phyloP scores from a whole-genome alignment of 805 yeast genomes.

The Schizosaccharomyces cryophilus region DNA sequence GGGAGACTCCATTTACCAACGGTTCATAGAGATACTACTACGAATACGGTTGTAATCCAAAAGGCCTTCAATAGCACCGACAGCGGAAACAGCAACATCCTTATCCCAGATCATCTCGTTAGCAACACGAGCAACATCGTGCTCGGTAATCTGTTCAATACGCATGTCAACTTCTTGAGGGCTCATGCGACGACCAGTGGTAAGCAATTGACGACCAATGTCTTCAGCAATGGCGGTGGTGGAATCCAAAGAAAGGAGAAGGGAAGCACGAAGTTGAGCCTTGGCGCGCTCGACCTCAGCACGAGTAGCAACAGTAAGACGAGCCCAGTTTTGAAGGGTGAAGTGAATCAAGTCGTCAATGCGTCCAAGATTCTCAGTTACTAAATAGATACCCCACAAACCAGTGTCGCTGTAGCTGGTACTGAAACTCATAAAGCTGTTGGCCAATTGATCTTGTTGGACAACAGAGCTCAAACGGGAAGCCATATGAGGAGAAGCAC shows the following conservation, averaged over 20 bases:
- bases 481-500: conserved; percentile 62
- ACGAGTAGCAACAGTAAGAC: conserved; percentile 58
- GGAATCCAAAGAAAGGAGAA: conserved; percentile 73
- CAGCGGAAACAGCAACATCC: conserved; percentile 74
- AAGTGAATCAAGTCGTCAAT: conserved; percentile 47
- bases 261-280: conserved; percentile 79
- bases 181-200: conserved; percentile 58
- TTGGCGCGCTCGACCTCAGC: conserved; percentile 86
- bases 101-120: conserved; percentile 50
- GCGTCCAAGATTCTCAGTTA: conserved; percentile 49
- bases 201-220: conserved; percentile 87
- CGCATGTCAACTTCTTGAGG: conserved; percentile 53
- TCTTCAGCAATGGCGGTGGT: conserved; percentile 93
- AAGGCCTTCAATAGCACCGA: conserved; percentile 54
- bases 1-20: background rate
- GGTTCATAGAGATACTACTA: conserved; percentile 16
- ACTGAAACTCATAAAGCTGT: conserved; percentile 87
- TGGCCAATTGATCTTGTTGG: conserved; percentile 45
- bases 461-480: conserved; percentile 54
- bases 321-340: conserved; percentile 65
- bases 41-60: conserved; percentile 45
- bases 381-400: conserved; percentile 85
- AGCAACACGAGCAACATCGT: conserved; percentile 74
- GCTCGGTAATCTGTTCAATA: conserved; percentile 52
- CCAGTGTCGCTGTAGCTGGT: conserved; percentile 96